phyloP scores from a whole-genome alignment of 495 filamentous ascomycete genomes.

The Penicillium cinerascens region DNA sequence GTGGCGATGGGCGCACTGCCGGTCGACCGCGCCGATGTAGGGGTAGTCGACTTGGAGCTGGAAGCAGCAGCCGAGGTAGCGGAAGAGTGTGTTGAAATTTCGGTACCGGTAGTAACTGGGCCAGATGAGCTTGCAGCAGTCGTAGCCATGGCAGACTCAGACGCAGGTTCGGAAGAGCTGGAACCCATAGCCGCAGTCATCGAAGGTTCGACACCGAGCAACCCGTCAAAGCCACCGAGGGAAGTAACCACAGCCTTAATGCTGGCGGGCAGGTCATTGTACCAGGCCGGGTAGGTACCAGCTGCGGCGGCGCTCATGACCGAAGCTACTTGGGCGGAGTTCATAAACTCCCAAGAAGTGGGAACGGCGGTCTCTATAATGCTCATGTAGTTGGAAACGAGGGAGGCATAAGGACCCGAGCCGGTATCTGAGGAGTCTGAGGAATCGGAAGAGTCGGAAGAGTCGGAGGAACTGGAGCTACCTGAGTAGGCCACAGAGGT shows the following conservation, averaged over 20 bases:
- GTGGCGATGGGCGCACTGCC: background rate
- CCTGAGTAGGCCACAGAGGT: background rate
- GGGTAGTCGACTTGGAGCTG: background rate
- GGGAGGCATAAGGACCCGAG: constrained; percentile 43
- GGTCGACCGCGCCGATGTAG: background rate
- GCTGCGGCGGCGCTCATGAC: background rate
- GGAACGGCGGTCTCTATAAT: constrained; percentile 57
- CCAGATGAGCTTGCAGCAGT: background rate
- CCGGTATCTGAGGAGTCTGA: background rate
- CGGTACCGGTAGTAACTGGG: background rate
- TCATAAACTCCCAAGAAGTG: background rate
- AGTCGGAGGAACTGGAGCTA: background rate
- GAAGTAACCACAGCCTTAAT: background rate
- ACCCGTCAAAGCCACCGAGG: background rate
- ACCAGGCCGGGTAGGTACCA: background rate
- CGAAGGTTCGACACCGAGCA: background rate
- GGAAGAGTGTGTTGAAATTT: background rate
- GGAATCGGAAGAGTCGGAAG: background rate
- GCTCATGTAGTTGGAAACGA: constrained; percentile 54
- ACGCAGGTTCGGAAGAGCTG: background rate
- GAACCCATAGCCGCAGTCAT: background rate
- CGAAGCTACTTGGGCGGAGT: background rate
- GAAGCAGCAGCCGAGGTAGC: background rate
- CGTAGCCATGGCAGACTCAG: background rate
- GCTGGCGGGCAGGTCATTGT: background rate